Percentiles rank a stretch among this genome's conserved stretches.
phyloP scores from a whole-genome alignment of 305 asterid species.

The Coffea humblotiana region DNA sequence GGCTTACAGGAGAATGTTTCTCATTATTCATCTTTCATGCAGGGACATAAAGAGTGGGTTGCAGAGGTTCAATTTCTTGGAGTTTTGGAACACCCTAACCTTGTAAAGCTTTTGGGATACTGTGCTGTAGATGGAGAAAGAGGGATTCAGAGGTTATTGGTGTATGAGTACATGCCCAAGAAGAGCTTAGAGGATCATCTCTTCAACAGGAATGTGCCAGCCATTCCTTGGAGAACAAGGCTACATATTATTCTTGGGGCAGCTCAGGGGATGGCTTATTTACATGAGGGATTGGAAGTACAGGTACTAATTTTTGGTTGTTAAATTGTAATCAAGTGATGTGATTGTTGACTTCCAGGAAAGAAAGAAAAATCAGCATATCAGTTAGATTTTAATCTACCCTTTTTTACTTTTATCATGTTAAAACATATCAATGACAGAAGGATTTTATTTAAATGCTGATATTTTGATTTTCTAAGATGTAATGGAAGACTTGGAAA shows the following conservation, averaged over 20 bases:
- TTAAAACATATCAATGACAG: not conserved
- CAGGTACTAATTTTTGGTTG: constrained; percentile 43
- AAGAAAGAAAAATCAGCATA: not conserved
- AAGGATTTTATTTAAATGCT: not conserved
- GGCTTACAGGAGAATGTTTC: constrained; percentile 2
- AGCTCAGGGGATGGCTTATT: constrained; percentile 83
- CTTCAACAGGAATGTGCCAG: constrained; percentile 53
- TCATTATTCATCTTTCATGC: constrained; percentile 18
- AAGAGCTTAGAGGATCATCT: constrained; percentile 89
- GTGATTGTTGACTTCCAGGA: constrained; percentile 3
- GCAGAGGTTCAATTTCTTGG: constrained; percentile 92
- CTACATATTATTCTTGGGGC: constrained; percentile 76
- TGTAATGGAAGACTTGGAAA: not conserved
- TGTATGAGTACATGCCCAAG: constrained; percentile 82
- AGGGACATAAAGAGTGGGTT: constrained; percentile 96
- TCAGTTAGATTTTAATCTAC: not conserved
- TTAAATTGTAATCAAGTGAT: not conserved
- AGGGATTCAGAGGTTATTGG: constrained; percentile 77
- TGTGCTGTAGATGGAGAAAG: constrained; percentile 83
- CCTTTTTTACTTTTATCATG: not conserved
- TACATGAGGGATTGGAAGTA: constrained; percentile 76
- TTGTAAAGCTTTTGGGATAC: constrained; percentile 84
- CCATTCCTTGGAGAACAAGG: constrained; percentile 74
- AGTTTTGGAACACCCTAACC: constrained; percentile 76
- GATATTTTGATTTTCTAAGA: not conserved